Conservation (phyloP, 140 eudicot species). For the Oenanthe javanica region DNA sequence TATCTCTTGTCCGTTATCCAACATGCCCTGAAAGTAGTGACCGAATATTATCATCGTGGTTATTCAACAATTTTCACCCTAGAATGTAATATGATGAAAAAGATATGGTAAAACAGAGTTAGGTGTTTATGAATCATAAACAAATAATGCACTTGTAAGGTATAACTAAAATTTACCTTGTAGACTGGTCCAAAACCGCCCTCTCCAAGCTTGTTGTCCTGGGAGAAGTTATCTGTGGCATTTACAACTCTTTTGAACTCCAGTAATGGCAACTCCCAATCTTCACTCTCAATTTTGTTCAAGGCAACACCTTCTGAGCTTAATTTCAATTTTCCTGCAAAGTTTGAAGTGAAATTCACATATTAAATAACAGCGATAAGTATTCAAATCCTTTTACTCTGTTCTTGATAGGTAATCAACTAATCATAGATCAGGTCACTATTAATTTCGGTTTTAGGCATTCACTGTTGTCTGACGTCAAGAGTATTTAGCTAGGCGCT, state of each 20-base stretch:
- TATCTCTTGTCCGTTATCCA: not conserved
- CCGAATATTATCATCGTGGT: not conserved
- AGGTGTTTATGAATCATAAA: too few relatives aligned
- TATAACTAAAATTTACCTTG: not conserved
- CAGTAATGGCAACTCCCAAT: not conserved
- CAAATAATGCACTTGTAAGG: not conserved
- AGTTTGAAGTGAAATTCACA: not conserved
- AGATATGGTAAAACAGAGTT: too few relatives aligned
- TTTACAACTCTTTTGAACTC: not conserved
- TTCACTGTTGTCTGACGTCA: too few relatives aligned
- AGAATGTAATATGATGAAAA: too few relatives aligned
- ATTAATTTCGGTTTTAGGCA: too few relatives aligned
- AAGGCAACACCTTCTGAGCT: not conserved
- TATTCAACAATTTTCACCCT: too few relatives aligned
- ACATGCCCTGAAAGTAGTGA: not conserved
- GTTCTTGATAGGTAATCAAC: too few relatives aligned
- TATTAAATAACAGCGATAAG: not conserved
- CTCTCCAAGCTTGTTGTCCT: not conserved
- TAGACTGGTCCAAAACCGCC: not conserved
- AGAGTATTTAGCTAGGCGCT: too few relatives aligned
- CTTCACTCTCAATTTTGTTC: not conserved
- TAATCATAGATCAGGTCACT: too few relatives aligned
- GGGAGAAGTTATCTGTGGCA: not conserved
- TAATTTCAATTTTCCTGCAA: not conserved
- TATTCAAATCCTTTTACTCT: too few relatives aligned